Evolutionary conservation across 192 early-diverging fungal species (phyloP), one percentile per base, ranked within the genome.

Genomic region (Podila epicladia): DNA sequence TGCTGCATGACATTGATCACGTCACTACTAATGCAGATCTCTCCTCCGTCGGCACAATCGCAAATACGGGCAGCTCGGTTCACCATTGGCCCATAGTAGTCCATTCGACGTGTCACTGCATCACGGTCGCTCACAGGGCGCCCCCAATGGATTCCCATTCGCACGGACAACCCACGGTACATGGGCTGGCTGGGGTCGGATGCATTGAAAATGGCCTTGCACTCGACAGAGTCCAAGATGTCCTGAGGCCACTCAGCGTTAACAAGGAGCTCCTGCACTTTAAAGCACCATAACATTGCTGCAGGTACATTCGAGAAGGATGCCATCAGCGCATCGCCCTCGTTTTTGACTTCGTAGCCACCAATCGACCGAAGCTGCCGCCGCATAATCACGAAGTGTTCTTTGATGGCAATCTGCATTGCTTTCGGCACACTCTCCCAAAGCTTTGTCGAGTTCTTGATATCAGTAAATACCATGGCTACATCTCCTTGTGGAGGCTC

Each of bases 261-360:
- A 5, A 96, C 77, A 29, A 97, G 85, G 29, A 94, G 90, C 37
- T 92, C 75, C 72, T 97, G 96, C 15, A 94, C 95, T 11, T 92
- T 92, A 69, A 97, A 84, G 67, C 94, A 95, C 95, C 95, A 97
- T 22, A 95, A 84, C 67, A 96, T 74, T 3, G 96, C 96, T 38
- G 91, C 87, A 0, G 91, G 85, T 0, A 95, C 90, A 31, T 92
- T 93, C 12, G 93, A 92, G 75, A 97, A 97, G 63, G 91, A 93
- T 24, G 96, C 95, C 93, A 97, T 97, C 73, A 97, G 94, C 20
- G 95, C 95, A 72, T 97, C 96, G 59, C 96, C 96, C 85, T 97
- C 96, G 2, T 95, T 97, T 75, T 97, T 97, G 53, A 97, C 96
- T 72, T 97, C 96, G 69, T 97, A 97, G 22, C 96, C 96, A 41